Base-by-base conservation (phyloP, 176 grass and related monocot genomes). In the Echinochloa phyllopogon region DNA sequence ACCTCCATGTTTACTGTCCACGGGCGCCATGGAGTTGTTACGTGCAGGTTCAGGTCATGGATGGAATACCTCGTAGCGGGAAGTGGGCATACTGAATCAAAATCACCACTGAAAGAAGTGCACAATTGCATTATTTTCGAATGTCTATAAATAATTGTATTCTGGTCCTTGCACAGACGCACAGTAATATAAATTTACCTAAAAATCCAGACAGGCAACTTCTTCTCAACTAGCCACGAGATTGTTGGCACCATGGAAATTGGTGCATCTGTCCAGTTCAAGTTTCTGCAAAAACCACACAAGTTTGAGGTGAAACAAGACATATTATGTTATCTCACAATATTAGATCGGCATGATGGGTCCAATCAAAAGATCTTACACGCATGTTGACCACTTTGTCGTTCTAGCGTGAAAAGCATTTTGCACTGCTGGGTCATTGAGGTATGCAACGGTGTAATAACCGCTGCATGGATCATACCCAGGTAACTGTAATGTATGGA, bases 391-490 rank as follows among this genome's bases (percentile, higher is more conserved):
- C 91, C 91, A 93, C 20, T 52, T 16, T 10, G n/a, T 82, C 0
- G 24, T 24, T 52, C 55, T 74, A 45, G 82, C 88, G 25, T 93
- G 88, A 14, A 93, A 79, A 40, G 88, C 91, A 2, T 58, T 81
- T 40, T 93, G 88, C 77, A 93, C 88, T 6, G 81, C 77, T 25
- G 36, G 74, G 79, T 88, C 82, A 49, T 93, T 93, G 16, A 93
- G 82, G 84, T 93, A 90, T n/a, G 70, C 8, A 25, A 20, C 0
- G 1, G 84, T 76, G 29, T 66, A 78, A 0, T 66, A 27, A 5
- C 48, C 2, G 23, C 57, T 81, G 47, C 85, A 83, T 6, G 90
- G 82, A 86, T 92, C 87, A 40, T 82, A 78, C 51, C 83, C 86
- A 40, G 77, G 81, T 49, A 92, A 20, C 90, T 89, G 72, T 5